Base-by-base conservation (phyloP, 176 grass and related monocot genomes). In the Oropetium thomaeum region DNA sequence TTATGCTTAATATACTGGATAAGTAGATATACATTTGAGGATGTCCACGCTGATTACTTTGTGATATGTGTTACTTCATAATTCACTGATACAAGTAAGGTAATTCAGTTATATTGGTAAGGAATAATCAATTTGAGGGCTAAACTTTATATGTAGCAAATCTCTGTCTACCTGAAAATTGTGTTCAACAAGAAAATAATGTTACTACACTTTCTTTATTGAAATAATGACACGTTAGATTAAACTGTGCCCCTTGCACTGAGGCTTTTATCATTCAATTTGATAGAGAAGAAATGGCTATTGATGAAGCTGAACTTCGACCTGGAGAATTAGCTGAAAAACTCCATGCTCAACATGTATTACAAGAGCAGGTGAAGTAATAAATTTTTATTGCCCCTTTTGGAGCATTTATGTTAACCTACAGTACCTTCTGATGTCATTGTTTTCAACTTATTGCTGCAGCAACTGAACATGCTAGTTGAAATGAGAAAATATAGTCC, bases 381-480 rank as follows among this genome's bases (percentile, higher is more conserved):
- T 7, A 42, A 0, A 10, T 5, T 55, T 19, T 13, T 45, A 42
- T 60, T 27, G 43, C 20, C 11, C 9, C 15, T 57, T 52, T 15
- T 15, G 1, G 37, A 30, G 17, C 15, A 62, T 61, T 32, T 29
- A 1, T 47, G 16, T 40, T 79, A n/a, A n/a, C n/a, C n/a, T n/a
- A n/a, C n/a, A n/a, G n/a, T n/a, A 28, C 30, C 28, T 71, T 60
- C 9, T 70, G 68, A 77, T 45, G 27, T 20, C 13, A 43, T 43
- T 3, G 10, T 81, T 7, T 81, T 7, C 20, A 38, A 38, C 14
- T 87, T 66, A 40, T 26, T 39, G 11, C 65, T 38, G 38, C 80
- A 96, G 92, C 92, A 96, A 96, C 52, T 96, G 67, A 71, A 83
- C 63, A 89, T 89, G 86, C 73, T 96, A 30, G 81, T 85, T 71